phyloP scores from a whole-genome alignment of 2,329 filamentous ascomycete species.

The Paraphaeosphaeria minitans region DNA sequence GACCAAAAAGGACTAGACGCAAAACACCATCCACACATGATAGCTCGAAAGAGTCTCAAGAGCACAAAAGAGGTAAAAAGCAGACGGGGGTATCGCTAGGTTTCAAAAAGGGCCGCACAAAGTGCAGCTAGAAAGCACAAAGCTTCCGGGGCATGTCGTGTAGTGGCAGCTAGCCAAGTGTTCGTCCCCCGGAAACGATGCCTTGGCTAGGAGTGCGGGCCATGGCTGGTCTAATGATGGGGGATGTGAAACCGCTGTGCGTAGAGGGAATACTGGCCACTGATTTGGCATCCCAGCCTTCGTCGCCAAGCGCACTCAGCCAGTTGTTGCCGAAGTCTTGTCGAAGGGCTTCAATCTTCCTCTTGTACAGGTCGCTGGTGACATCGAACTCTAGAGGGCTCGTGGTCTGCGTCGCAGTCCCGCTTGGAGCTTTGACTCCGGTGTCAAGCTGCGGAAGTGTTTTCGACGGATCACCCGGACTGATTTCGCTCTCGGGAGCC shows the following conservation, averaged over 20 bases:
- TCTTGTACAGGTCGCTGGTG: slow-evolving; percentile 78
- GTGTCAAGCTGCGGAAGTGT: slow-evolving; percentile 42
- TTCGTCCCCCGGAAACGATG: slow-evolving; percentile 47
- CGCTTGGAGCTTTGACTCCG: slow-evolving; percentile 25
- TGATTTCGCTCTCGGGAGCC: slow-evolving; percentile 26
- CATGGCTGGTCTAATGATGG: slow-evolving; percentile 37
- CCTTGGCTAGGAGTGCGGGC: slow-evolving; percentile 45
- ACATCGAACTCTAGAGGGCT: slow-evolving; percentile 63
- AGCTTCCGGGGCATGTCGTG: not conserved
- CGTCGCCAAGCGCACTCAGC: slow-evolving; percentile 83
- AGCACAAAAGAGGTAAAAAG: slow-evolving; percentile 23
- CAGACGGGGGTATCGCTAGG: slow-evolving; percentile 45
- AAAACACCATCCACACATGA: slow-evolving; percentile 4
- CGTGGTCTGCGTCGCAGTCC: slow-evolving; percentile 16
- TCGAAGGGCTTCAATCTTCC: slow-evolving; percentile 84
- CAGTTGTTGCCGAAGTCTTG: slow-evolving; percentile 87
- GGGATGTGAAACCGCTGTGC: slow-evolving; percentile 35
- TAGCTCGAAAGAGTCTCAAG: not conserved
- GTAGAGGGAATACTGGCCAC: slow-evolving; percentile 41
- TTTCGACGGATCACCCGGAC: slow-evolving; percentile 38
- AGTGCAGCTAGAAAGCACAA: not conserved
- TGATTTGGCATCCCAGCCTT: slow-evolving; percentile 58
- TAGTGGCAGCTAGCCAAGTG: slow-evolving; percentile 37
- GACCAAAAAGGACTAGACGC: slow-evolving; percentile 12
- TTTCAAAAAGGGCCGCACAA: slow-evolving; percentile 12